These are phyloP conservation scores for Casuarina glauca DNA, from an alignment of 306 rosid genomes.

Conservation along the genomic window DNA sequence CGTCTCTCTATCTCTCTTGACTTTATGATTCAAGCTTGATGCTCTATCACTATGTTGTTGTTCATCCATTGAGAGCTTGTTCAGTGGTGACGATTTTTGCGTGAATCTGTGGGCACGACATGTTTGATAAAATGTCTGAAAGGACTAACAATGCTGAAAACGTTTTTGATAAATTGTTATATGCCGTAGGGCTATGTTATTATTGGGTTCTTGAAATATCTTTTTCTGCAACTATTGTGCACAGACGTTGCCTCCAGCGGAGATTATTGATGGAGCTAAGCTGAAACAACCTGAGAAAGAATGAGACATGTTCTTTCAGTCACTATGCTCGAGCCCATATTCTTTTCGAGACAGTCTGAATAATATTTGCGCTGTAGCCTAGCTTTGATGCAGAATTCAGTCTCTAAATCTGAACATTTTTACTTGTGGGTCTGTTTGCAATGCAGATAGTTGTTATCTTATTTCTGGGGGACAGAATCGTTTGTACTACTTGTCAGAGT, in stretches of 20 bases:
- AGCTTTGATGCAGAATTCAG: neutral
- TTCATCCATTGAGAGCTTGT: neutral
- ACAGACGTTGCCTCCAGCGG: conserved; percentile 12
- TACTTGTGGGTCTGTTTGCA: neutral
- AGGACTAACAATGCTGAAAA: neutral
- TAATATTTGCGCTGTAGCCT: neutral
- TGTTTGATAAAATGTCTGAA: conserved; percentile 1
- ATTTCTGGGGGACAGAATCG: no score
- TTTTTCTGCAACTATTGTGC: neutral
- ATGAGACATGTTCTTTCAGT: neutral
- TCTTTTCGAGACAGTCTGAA: neutral
- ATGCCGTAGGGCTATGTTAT: neutral
- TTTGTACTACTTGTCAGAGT: neutral
- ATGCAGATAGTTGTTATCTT: neutral
- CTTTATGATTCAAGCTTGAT: neutral
- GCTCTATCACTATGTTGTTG: neutral
- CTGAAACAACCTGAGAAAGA: neutral
- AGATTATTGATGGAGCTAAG: neutral
- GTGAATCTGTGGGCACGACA: neutral
- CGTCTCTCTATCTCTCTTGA: neutral
- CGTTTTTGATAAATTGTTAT: neutral
- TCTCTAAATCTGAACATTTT: neutral
- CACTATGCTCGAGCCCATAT: neutral
- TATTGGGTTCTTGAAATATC: neutral
- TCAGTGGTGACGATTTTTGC: neutral